A percentile compares a stretch with the other conserved stretches of the same genome.
Conservation (phyloP, 495 filamentous ascomycete genomes). For the Haplographium delicatum region DNA sequence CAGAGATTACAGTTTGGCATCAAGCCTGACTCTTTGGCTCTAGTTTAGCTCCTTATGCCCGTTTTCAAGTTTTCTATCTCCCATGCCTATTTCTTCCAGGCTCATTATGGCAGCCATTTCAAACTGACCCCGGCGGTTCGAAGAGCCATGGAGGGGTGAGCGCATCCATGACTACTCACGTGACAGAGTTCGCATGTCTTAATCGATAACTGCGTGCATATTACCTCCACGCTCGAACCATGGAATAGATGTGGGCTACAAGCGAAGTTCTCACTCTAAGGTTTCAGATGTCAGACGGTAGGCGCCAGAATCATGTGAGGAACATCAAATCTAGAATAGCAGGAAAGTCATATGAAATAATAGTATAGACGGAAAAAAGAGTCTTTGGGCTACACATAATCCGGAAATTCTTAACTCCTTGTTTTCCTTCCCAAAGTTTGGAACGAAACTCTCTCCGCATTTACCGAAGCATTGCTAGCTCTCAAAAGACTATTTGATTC, state of each 20-base stretch:
- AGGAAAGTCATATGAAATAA: too few relatives aligned
- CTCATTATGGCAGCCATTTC: background rate
- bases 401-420: background rate
- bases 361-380: too few relatives aligned
- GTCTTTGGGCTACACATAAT: too few relatives aligned
- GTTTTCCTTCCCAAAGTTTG: background rate
- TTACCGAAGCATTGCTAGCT: background rate
- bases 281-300: background rate
- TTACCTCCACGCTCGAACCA: background rate
- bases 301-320: background rate
- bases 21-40: background rate
- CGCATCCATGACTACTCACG: background rate
- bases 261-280: too few relatives aligned
- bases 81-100: background rate
- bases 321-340: background rate
- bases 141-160: background rate
- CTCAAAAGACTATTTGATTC: background rate
- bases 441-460: background rate
- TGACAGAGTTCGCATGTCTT: background rate
- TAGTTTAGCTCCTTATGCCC: slow-evolving; percentile 1
- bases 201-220: background rate
- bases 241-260: background rate
- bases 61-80: background rate
- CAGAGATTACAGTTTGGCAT: background rate
- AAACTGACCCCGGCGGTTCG: background rate